Base-by-base conservation (phyloP, 2,329 filamentous ascomycete genomes). In the Trichoderma endophyticum region DNA sequence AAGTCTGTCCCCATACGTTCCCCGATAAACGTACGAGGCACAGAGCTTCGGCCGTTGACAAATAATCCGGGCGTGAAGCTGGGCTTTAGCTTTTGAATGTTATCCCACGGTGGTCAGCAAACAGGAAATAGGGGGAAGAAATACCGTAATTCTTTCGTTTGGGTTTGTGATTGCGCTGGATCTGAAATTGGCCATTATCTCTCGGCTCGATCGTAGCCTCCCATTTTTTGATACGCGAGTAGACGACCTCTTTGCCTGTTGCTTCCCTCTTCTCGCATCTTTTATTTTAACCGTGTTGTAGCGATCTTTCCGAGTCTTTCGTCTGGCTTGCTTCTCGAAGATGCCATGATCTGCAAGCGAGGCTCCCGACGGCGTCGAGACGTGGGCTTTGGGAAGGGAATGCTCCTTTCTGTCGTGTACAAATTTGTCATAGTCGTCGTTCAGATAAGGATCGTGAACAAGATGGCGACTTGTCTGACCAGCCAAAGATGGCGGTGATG, bases 161-260 rank as follows among this genome's bases (percentile, higher is more conserved):
- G 84, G 75, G 15, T 83, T 83, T 12, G 84, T 78, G 56, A 92
- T 84, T 66, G 85, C 86, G 4, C 84, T 78, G 1, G 89, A 90
- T 14, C 81, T 81, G 73, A 91, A 92, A 24, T 86, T 86, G 7
- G 83, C 79, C 79, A 90, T 86, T 8, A 90, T 81, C 54, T 86
- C 84, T 68, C 82, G 83, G 15, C 83, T 79, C 0, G 82, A 82
- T 6, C 77, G 76, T 43, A 82, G 73, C 14, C 68, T 76, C n/a
- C 79, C 78, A 39, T 78, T 81, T 39, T 76, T 75, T 6, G 62
- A 32, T 6, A 54, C 72, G 7, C 70, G 74, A 14, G 51, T 51
- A 30, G 60, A 65, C n/a, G 65, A 12, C 34, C 32, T 36, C 32
- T 48, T n/a, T 12, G 24, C 30, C 14, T 59, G 18, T 9, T 34